Evolutionary conservation across 2,329 filamentous ascomycete genomes (phyloP).

Genomic region (Phyllosticta citriasiana): DNA sequence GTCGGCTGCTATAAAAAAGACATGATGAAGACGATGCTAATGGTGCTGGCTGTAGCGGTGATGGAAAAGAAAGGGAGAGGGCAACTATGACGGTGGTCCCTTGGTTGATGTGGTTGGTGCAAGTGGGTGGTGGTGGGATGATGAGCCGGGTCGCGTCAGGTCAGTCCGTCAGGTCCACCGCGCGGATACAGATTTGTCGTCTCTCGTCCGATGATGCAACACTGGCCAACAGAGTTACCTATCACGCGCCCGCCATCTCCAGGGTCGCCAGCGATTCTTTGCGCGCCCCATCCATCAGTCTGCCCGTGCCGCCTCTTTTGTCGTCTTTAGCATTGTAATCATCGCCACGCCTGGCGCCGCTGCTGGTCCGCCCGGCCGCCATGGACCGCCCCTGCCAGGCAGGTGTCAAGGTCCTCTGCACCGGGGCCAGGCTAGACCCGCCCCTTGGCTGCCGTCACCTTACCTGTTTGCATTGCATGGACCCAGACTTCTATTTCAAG

Average conservation of each 20-base stretch:
- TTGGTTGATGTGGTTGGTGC: not conserved
- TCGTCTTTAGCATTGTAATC: not conserved
- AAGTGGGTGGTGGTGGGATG: not conserved
- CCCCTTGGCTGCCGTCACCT: not conserved
- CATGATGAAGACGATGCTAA: not conserved
- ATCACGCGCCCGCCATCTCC: not conserved
- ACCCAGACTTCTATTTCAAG: not conserved
- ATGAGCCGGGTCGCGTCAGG: not conserved
- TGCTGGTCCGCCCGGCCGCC: conserved; percentile 1
- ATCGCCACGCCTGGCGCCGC: not conserved
- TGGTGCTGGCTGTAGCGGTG: not conserved
- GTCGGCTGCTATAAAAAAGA: not conserved
- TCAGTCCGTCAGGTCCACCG: not conserved
- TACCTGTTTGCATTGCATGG: not conserved
- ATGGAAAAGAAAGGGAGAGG: not conserved
- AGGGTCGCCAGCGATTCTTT: not conserved
- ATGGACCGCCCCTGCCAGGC: not conserved
- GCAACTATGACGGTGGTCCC: not conserved
- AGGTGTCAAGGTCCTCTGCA: not conserved
- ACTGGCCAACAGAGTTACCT: not conserved
- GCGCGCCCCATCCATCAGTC: too few relatives aligned
- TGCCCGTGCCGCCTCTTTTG: too few relatives aligned
- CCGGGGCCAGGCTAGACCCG: not conserved
- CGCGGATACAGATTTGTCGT: not conserved
- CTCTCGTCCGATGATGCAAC: not conserved